Evolutionary conservation across 179 eudicot genomes (phyloP).

Genomic region (Silene coronaria): DNA sequence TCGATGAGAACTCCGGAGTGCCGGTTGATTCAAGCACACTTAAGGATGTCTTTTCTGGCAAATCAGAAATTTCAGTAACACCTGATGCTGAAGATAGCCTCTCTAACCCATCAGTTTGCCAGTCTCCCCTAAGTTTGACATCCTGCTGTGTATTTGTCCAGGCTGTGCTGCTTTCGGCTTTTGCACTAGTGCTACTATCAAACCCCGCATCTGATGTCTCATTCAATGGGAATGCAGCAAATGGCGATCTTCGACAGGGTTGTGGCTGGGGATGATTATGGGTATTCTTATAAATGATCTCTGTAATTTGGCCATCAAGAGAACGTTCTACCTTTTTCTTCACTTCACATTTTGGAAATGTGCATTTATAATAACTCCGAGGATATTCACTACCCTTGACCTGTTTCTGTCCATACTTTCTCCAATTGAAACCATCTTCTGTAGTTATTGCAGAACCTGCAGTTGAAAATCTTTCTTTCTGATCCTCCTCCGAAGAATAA

Average conservation of each 20-base stretch:
- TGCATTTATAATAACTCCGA: slow-evolving; percentile 37
- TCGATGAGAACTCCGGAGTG: slow-evolving; percentile 36
- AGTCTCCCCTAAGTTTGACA: slow-evolving; percentile 21
- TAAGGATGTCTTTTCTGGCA: slow-evolving; percentile 31
- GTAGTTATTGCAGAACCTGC: slow-evolving; percentile 29
- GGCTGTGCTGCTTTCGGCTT: slow-evolving; percentile 19
- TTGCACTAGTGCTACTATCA: slow-evolving; percentile 22
- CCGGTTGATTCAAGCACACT: slow-evolving; percentile 27
- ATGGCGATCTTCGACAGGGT: slow-evolving; percentile 28
- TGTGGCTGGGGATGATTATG: slow-evolving; percentile 42
- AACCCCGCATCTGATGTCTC: slow-evolving; percentile 32
- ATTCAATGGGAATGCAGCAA: slow-evolving; percentile 14
- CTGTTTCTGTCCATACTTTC: slow-evolving; percentile 42
- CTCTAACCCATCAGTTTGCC: slow-evolving; percentile 42
- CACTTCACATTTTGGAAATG: slow-evolving; percentile 34
- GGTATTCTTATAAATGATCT: slow-evolving; percentile 38
- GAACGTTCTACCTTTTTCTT: slow-evolving; percentile 44
- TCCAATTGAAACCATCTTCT: slow-evolving; percentile 39
- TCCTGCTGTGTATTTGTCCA: slow-evolving; percentile 35
- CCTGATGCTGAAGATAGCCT: slow-evolving; percentile 33
- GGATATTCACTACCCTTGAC: slow-evolving; percentile 46
- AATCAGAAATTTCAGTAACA: slow-evolving; percentile 41
- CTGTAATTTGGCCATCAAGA: slow-evolving; percentile 41
- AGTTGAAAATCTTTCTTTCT: slow-evolving; percentile 29
- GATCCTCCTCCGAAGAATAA: slow-evolving; percentile 24